Conservation (phyloP, 2,329 filamentous ascomycete genomes). For the Hypomyces perniciosus region DNA sequence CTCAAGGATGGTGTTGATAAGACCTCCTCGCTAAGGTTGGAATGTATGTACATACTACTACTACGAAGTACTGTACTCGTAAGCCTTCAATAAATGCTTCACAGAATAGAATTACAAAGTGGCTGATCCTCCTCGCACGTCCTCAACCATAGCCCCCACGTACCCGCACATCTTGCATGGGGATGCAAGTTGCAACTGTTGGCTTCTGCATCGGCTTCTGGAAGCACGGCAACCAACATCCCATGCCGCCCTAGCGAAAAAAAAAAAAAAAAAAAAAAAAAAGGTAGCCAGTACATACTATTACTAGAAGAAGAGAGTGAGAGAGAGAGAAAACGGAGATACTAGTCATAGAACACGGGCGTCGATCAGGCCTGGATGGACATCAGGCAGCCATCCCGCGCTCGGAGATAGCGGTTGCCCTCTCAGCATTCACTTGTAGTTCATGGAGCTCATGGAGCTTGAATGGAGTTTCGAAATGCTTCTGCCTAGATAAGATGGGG, state of each 20-base stretch:
- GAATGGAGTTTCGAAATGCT: too few species aligned
- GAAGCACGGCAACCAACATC: slow-evolving; percentile 13
- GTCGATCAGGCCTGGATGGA: slow-evolving; percentile 6
- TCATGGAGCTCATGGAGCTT: neutral
- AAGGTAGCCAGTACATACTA: neutral
- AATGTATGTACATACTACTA: too few species aligned
- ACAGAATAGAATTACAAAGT: slow-evolving; percentile 12
- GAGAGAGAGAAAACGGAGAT: neutral
- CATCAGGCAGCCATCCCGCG: neutral
- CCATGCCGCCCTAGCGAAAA: slow-evolving; percentile 2
- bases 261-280: neutral
- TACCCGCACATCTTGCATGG: neutral
- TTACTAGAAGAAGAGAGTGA: neutral
- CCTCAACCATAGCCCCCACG: slow-evolving; percentile 2
- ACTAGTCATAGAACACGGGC: neutral
- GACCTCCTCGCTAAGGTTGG: too few species aligned
- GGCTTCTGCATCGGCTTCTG: slow-evolving; percentile 14
- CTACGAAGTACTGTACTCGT: too few species aligned
- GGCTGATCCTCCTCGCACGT: slow-evolving; percentile 1
- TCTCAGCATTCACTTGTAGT: too few species aligned
- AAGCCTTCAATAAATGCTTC: neutral
- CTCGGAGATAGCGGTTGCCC: too few species aligned
- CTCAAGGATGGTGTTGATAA: too few species aligned
- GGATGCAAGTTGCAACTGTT: slow-evolving; percentile 1
- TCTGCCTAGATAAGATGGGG: too few species aligned